phyloP scores from a whole-genome alignment of 2,329 filamentous ascomycete species.

The Ploettnerulaceae sp. region DNA sequence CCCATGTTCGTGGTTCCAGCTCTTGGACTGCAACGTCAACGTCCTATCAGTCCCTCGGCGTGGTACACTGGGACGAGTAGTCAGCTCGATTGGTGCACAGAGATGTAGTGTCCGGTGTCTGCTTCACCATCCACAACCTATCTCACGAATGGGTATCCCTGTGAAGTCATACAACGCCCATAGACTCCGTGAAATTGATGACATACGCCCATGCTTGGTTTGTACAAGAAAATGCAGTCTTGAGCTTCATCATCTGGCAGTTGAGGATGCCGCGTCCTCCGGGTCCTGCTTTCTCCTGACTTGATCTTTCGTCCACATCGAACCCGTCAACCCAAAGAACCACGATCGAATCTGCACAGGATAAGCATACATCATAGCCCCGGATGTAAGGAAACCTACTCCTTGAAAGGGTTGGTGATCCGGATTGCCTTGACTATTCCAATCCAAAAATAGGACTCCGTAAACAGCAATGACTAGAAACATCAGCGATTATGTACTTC shows the following conservation, averaged over 20 bases:
- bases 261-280: conserved; percentile 20
- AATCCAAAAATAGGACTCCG: conserved; percentile 58
- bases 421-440: conserved; percentile 35
- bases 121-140: too few relatives aligned
- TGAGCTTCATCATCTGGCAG: conserved; percentile 13
- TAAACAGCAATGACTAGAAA: conserved; percentile 48
- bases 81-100: too few relatives aligned
- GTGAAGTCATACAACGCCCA: not conserved
- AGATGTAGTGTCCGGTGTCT: too few relatives aligned
- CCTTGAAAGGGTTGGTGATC: conserved; percentile 45
- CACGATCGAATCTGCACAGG: conserved; percentile 36
- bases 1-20: too few relatives aligned
- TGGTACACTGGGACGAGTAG: too few relatives aligned
- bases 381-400: conserved; percentile 37
- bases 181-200: not conserved
- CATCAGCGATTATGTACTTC: conserved; percentile 12
- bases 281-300: conserved; percentile 17
- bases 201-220: not conserved
- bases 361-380: conserved; percentile 14
- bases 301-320: conserved; percentile 32
- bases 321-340: conserved; percentile 38
- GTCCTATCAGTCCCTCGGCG: too few relatives aligned
- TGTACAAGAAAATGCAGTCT: not conserved
- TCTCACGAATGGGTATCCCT: not conserved
- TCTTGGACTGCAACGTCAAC: too few relatives aligned